phyloP scores from a whole-genome alignment of 2,329 filamentous ascomycete species.

The Epichloe gansuensis region DNA sequence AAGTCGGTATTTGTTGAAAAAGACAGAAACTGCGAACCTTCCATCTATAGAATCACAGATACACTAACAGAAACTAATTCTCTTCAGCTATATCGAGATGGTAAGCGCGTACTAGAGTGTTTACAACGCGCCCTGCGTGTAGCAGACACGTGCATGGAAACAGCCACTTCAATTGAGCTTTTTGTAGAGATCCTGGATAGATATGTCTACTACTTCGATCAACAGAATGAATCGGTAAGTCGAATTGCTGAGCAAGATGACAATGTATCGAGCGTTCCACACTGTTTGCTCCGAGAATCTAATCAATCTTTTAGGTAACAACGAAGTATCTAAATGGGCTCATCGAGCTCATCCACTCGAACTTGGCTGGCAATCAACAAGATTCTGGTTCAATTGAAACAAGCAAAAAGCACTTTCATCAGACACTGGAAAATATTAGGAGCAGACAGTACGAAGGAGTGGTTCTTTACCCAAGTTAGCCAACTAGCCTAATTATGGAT shows the following conservation, averaged over 20 bases:
- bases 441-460: constrained; percentile 89
- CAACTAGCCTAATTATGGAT: background rate
- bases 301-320: constrained; percentile 45
- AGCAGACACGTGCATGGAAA: constrained; percentile 98
- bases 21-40: background rate
- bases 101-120: constrained; percentile 92
- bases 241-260: background rate
- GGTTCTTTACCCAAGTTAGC: constrained; percentile 48
- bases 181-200: constrained; percentile 98
- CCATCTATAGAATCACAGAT: no score
- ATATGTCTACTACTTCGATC: constrained; percentile 99
- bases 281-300: constrained; percentile 1
- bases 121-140: constrained; percentile 89
- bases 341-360: constrained; percentile 96
- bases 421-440: constrained; percentile 87
- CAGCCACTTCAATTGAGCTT: constrained; percentile 87
- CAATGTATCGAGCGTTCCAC: background rate
- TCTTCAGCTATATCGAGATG: constrained; percentile 82
- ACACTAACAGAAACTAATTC: constrained; percentile 10
- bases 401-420: constrained; percentile 85
- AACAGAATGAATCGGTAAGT: constrained; percentile 84
- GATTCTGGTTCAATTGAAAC: constrained; percentile 75
- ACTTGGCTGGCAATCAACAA: constrained; percentile 72
- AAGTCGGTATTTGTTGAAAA: constrained; percentile 13
- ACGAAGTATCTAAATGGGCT: constrained; percentile 96